Base-by-base conservation (phyloP, 192 early-diverging fungal species). In the Entomortierella beljakovae region DNA sequence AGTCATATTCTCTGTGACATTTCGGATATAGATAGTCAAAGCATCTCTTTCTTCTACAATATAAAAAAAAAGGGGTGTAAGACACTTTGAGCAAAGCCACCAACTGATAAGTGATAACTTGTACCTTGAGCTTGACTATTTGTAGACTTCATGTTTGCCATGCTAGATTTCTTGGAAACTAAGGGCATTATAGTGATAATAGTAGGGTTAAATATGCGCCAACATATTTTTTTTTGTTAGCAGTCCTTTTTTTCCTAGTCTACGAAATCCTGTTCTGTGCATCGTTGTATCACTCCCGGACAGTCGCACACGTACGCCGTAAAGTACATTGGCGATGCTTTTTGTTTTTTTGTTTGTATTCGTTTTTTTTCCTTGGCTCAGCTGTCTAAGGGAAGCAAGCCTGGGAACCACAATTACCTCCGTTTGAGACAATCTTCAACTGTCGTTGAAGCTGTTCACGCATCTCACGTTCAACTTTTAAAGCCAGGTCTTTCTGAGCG, bases 21-120 rank as follows among this genome's bases (percentile, higher is more conserved):
- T 70, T 51, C 80, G 74, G 40, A 81, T 68, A 37, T 81, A 81
- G 66, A 84, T 80, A 6, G 71, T 75, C 31, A 67, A 31, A 2
- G 64, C 72, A 40, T 75, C 72, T 64, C 62, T 75, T 26, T 75
- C 72, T 43, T 68, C 64, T 75, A 29, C n/a, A 9, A 38, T 4
- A 6, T 15, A 8, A 20, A 23, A 18, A 37, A 28, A 25, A 15
- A 54, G 28, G 15, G 15, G 11, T 5, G 3, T 20, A 20, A 46
- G 11, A 40, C 35, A 32, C n/a, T 22, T 5, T 50, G 3, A 46
- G 4, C 43, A n/a, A n/a, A n/a, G n/a, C n/a, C n/a, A n/a, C n/a
- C n/a, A n/a, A n/a, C n/a, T n/a, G n/a, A n/a, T n/a, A n/a, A n/a
- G n/a, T n/a, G n/a, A n/a, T n/a, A 3, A 3, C 6, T n/a, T 34